A percentile compares a stretch with the other conserved stretches of the same genome.
Evolutionary conservation across 2,329 filamentous ascomycete genomes (phyloP).

Genomic region (Venturia pyrina): DNA sequence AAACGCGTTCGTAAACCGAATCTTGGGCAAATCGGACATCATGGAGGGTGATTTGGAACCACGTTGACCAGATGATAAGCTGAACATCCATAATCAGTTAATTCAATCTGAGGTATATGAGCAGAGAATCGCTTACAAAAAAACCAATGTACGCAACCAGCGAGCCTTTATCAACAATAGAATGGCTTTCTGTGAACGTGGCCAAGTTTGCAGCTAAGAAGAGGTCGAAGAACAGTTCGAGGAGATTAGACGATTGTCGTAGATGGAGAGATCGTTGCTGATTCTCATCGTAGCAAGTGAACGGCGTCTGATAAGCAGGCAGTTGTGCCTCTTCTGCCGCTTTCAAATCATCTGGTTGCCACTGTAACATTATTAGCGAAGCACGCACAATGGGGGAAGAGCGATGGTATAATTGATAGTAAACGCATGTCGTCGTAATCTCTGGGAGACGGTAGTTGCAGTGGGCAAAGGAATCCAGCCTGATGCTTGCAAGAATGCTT

Average conservation of each 20-base stretch:
- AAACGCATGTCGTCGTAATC: not conserved
- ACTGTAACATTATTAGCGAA: not conserved
- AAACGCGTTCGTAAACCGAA: constrained; percentile 27
- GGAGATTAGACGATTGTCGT: not conserved
- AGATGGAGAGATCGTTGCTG: not conserved
- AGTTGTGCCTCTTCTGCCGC: not conserved
- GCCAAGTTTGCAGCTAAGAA: constrained; percentile 28
- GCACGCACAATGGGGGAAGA: not conserved
- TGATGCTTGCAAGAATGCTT: not conserved
- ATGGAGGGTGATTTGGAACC: constrained; percentile 30
- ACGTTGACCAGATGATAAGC: constrained; percentile 26
- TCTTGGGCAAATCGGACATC: constrained; percentile 30
- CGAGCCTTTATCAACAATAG: constrained; percentile 18
- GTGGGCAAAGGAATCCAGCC: not conserved
- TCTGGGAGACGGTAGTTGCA: not conserved
- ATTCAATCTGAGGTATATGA: not conserved
- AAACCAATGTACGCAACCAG: constrained; percentile 29
- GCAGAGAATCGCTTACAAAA: constrained; percentile 18
- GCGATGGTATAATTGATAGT: not conserved
- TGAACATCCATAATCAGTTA: not conserved
- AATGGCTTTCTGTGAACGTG: constrained; percentile 23
- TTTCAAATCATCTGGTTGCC: not conserved
- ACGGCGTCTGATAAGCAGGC: not conserved
- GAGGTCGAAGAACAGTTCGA: constrained; percentile 27
- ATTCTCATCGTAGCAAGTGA: constrained; percentile 1